Conservation (phyloP, 2,329 filamentous ascomycete species). For the Hawksworthiomyces lignivorus region DNA sequence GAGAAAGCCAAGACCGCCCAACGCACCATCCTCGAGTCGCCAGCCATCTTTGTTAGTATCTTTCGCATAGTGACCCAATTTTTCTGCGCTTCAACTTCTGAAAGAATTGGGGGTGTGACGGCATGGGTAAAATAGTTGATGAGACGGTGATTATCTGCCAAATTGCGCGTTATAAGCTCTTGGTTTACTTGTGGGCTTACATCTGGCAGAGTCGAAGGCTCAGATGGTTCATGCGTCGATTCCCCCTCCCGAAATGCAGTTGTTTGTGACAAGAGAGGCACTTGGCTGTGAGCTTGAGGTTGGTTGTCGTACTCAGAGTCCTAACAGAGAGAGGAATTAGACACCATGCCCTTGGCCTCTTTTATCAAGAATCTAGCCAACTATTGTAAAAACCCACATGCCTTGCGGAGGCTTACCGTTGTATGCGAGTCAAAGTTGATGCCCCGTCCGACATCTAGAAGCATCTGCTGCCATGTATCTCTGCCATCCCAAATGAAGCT, state of each 20-base stretch:
- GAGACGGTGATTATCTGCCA: slow-evolving; percentile 27
- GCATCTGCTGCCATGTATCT: slow-evolving; percentile 23
- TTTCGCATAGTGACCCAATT: slow-evolving; percentile 43
- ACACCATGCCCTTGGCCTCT: background rate
- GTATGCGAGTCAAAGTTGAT: background rate
- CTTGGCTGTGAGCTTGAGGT: too few species aligned
- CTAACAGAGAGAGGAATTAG: background rate
- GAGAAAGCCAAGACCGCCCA: slow-evolving; percentile 45
- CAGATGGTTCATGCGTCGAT: slow-evolving; percentile 5
- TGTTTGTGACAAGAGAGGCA: background rate
- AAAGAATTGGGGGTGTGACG: slow-evolving; percentile 45
- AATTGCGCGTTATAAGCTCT: too few species aligned
- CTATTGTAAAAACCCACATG: too few species aligned
- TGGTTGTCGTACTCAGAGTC: background rate
- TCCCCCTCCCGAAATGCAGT: too few species aligned
- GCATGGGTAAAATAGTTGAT: slow-evolving; percentile 42
- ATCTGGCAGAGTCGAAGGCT: slow-evolving; percentile 11
- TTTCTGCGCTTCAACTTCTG: slow-evolving; percentile 44
- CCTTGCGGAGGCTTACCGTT: too few species aligned
- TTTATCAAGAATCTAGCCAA: background rate
- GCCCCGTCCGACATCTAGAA: background rate
- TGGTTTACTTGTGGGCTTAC: slow-evolving; percentile 18
- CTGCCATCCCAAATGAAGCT: slow-evolving; percentile 40
- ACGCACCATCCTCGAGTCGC: slow-evolving; percentile 37
- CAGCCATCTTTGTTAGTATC: slow-evolving; percentile 39